Base-by-base conservation (phyloP, 2,329 filamentous ascomycete genomes). In the Talaromyces sp. region DNA sequence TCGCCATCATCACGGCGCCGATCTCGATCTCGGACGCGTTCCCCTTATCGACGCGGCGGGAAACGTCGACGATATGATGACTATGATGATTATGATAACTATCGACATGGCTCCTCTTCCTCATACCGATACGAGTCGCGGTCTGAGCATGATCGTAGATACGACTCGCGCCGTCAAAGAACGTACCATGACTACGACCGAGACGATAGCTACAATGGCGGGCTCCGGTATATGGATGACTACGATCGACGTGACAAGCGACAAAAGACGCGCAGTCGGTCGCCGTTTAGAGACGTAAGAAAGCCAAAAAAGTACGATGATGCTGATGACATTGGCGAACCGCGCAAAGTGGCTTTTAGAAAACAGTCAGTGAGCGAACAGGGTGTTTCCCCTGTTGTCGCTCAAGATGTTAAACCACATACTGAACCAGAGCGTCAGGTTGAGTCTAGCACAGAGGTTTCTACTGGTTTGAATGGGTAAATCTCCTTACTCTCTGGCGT, bases 341-440 rank as follows among this genome's bases (percentile, higher is more conserved):
- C 68, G 63, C 68, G 69, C 70, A 81, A 78, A 73, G 82, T 81
- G 74, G 77, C 82, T 74, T 79, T 75, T 76, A 82, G 80, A 80
- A 84, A 86, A 80, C 81, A 85, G 79, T 85, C 83, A 83, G 84
- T 85, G 84, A 87, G 84, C 82, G 87, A 86, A 82, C 85, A 84
- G 83, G 85, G 82, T 79, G 81, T 83, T 77, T 81, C 83, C 81
- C 82, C 81, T 81, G 81, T 85, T 79, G 82, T 79, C 81, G 84
- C 83, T 84, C 84, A 80, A 80, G 76, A 80, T 81, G 79, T 81
- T 78, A 88, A 81, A 84, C 76, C 84, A 81, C 82, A 89, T 83
- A 83, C 87, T 90, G 89, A 91, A 88, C 81, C 81, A 79, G 82
- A 86, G 85, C 85, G 84, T 80, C 82, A 82, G 82, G 82, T 84